Conservation (phyloP, 305 asterid genomes). For the Rubia balearica region DNA sequence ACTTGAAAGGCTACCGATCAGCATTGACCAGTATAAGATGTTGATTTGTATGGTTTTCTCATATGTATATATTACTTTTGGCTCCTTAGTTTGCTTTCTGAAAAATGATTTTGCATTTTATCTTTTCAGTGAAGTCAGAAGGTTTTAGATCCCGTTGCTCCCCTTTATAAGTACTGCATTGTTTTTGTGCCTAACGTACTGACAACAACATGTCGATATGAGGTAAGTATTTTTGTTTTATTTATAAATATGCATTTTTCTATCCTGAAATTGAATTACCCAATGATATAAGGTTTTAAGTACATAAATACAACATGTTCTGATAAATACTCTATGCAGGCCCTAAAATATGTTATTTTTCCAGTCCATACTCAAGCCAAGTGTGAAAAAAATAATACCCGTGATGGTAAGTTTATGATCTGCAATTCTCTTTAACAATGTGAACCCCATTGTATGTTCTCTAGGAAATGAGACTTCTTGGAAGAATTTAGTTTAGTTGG, state of each 20-base stretch:
- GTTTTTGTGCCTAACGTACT: conserved; percentile 91
- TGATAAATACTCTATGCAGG: conserved; percentile 47
- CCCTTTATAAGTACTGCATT: conserved; percentile 68
- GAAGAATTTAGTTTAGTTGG: not conserved
- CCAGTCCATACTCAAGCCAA: conserved; percentile 75
- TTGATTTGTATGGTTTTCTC: not conserved
- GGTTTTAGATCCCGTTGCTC: conserved; percentile 91
- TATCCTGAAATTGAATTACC: conserved; percentile 10
- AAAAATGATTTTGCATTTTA: conserved; percentile 3
- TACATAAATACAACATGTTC: not conserved
- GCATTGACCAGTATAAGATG: not conserved
- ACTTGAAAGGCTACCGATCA: not conserved
- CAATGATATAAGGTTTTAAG: not conserved
- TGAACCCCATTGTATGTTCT: conserved; percentile 9
- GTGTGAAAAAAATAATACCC: conserved; percentile 98
- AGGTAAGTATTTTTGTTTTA: conserved; percentile 37
- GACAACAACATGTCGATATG: conserved; percentile 96
- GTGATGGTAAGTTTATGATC: conserved; percentile 73
- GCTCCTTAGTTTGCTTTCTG: conserved; percentile 16
- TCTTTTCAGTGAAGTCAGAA: conserved; percentile 56
- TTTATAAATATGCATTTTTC: not conserved
- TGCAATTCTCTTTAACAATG: not conserved
- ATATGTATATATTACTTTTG: not conserved
- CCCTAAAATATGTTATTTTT: conserved; percentile 83
- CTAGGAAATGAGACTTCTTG: not conserved